Evolutionary conservation across 2,329 filamentous ascomycete species (phyloP).

Genomic region (Pseudocercospora pini-densiflorae): DNA sequence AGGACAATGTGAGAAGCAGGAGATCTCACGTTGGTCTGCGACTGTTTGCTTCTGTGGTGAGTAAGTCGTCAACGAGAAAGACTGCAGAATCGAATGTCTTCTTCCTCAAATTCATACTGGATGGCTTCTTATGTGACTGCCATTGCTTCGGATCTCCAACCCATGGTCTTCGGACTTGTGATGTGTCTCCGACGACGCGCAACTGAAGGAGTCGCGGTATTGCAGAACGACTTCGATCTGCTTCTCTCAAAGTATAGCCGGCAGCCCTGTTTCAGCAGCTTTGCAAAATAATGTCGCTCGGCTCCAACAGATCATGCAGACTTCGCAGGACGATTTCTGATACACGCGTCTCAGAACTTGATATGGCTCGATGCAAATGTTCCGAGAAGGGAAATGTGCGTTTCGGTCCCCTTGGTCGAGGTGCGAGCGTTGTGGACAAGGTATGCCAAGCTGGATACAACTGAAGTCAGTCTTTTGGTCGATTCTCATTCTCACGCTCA

Average conservation of each 20-base stretch:
- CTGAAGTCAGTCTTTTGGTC: not conserved
- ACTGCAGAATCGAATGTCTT: not conserved
- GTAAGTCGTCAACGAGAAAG: not conserved
- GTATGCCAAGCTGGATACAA: not conserved
- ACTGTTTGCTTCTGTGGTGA: not conserved
- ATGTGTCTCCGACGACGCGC: not conserved
- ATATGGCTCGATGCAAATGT: not conserved
- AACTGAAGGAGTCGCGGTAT: not conserved
- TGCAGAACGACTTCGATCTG: not conserved
- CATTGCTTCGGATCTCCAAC: constrained; percentile 1
- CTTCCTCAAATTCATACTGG: not conserved
- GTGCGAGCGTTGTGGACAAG: not conserved
- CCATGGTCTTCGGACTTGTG: not conserved
- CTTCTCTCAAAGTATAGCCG: not conserved
- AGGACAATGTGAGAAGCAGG: not conserved
- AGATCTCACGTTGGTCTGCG: not conserved
- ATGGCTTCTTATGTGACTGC: constrained; percentile 2
- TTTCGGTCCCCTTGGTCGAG: not conserved
- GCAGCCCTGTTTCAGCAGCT: not conserved
- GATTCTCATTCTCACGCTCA: not conserved
- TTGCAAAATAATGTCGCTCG: not conserved
- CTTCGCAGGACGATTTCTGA: not conserved
- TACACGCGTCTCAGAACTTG: not conserved
- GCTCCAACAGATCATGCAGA: constrained; percentile 7
- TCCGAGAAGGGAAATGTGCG: not conserved